Evolutionary conservation across 805 yeast species (phyloP).

Genomic region (Saccharomycopsis lassenensis): DNA sequence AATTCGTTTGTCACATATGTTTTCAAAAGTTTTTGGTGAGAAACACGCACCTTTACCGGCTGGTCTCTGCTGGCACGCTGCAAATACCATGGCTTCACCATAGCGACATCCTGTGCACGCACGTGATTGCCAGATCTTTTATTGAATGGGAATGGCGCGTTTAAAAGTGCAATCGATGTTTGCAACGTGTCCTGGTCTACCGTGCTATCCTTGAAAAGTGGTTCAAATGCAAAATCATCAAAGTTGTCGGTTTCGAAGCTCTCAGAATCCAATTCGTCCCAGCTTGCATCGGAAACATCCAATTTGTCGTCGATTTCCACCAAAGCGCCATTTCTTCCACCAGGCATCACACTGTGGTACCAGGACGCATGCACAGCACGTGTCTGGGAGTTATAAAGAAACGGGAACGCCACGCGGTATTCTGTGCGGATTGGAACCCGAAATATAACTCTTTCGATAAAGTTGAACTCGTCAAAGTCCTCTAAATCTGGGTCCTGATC

Average conservation of each 20-base stretch:
- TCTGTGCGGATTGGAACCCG: constrained; percentile 72
- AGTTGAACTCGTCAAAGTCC: constrained; percentile 83
- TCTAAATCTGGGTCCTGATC: constrained; percentile 54
- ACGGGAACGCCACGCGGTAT: constrained; percentile 79
- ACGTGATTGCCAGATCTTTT: constrained; percentile 58
- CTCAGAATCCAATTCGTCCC: neutral
- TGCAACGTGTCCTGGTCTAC: constrained; percentile 38
- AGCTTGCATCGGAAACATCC: no score
- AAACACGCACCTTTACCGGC: constrained; percentile 72
- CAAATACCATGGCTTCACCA: constrained; percentile 73
- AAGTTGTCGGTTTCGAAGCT: no score
- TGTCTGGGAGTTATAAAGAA: constrained; percentile 68
- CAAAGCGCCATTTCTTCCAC: no score
- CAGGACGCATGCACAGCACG: constrained; percentile 48
- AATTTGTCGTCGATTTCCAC: no score
- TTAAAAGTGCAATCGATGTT: constrained; percentile 52
- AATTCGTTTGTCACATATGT: constrained; percentile 61
- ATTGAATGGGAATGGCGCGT: constrained; percentile 83
- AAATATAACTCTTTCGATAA: constrained; percentile 78
- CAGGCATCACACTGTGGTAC: constrained; percentile 47
- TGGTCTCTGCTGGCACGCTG: constrained; percentile 48
- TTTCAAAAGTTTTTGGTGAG: constrained; percentile 85
- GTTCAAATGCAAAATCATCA: constrained; percentile 35
- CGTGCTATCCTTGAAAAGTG: constrained; percentile 39
- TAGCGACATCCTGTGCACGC: constrained; percentile 83